Evolutionary conservation across 306 rosid genomes (phyloP).

Genomic region (Vicia faba): DNA sequence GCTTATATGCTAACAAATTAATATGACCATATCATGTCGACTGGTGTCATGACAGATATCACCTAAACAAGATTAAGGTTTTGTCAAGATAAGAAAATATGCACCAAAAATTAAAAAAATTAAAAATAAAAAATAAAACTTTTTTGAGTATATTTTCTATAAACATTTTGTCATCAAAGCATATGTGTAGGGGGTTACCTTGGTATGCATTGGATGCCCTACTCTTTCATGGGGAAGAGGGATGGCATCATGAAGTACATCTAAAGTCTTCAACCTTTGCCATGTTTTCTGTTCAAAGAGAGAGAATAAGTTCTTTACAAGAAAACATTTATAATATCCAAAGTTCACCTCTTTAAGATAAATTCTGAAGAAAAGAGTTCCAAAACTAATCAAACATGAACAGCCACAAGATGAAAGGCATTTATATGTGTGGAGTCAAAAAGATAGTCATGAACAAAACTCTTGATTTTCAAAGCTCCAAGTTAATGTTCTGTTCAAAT

Average conservation of each 20-base stretch:
- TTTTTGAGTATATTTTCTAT: not conserved
- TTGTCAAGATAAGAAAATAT: not conserved
- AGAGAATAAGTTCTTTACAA: slow-evolving; percentile 31
- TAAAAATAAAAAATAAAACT: not conserved
- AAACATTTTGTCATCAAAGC: slow-evolving; percentile 25
- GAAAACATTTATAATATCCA: slow-evolving; percentile 3
- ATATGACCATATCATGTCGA: not conserved
- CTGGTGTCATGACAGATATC: not conserved
- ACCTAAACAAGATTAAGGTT: not conserved
- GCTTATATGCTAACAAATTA: not conserved
- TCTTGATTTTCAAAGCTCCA: not conserved
- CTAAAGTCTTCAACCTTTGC: slow-evolving; percentile 63
- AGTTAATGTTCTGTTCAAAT: not conserved
- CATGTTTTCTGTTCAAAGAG: slow-evolving; percentile 64
- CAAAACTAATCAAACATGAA: slow-evolving; percentile 8
- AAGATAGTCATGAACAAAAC: not conserved
- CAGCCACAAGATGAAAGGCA: not conserved
- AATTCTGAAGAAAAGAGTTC: not conserved
- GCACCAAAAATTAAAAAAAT: not conserved
- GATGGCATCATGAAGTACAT: slow-evolving; percentile 71
- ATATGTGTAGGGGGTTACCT: slow-evolving; percentile 46
- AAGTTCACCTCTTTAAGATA: slow-evolving; percentile 20
- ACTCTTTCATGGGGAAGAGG: slow-evolving; percentile 65
- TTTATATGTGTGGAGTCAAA: not conserved
- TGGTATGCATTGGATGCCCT: slow-evolving; percentile 82